Evolutionary conservation across 805 yeast genomes (phyloP).

Genomic region (Yamadazyma phyllophila): DNA sequence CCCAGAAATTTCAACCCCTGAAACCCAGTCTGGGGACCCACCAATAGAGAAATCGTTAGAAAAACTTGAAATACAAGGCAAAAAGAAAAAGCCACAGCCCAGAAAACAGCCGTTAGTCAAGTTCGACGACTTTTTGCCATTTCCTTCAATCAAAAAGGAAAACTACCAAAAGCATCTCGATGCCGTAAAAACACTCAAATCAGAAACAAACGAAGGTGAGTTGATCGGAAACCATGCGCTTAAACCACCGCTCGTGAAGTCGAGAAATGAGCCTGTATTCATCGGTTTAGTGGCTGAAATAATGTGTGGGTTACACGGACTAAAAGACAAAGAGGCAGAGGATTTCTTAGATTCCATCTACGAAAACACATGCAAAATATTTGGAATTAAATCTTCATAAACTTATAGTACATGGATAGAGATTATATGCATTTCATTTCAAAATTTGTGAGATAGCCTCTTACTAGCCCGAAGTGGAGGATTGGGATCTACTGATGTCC

Average conservation of each 20-base stretch:
- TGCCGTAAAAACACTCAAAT: conserved; percentile 11
- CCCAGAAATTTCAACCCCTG: conserved; percentile 31
- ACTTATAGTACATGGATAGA: conserved; percentile 6
- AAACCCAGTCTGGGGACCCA: conserved; percentile 3
- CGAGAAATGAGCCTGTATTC: conserved; percentile 90
- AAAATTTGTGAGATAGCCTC: too few relatives aligned
- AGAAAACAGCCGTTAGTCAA: conserved; percentile 24
- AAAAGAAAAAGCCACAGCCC: conserved; percentile 9
- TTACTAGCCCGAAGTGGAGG: too few relatives aligned
- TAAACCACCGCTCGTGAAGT: conserved; percentile 58
- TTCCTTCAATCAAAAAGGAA: conserved; percentile 65
- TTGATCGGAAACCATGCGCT: conserved; percentile 20
- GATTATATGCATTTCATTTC: background rate
- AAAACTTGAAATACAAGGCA: background rate
- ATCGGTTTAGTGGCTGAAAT: conserved; percentile 74
- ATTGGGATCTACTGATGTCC: too few relatives aligned
- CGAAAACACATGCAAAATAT: conserved; percentile 33
- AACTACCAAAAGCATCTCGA: conserved; percentile 39
- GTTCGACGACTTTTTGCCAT: conserved; percentile 55
- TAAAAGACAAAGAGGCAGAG: conserved; percentile 28
- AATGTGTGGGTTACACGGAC: conserved; percentile 30
- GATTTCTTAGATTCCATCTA: conserved; percentile 35
- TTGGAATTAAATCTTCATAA: conserved; percentile 15
- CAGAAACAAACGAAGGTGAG: conserved; percentile 7
- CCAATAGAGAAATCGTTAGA: background rate